Evolutionary conservation across 208 protist species (phyloP), one percentile per base, ranked within the genome.

Genomic region (Trypanosoma theileri): DNA sequence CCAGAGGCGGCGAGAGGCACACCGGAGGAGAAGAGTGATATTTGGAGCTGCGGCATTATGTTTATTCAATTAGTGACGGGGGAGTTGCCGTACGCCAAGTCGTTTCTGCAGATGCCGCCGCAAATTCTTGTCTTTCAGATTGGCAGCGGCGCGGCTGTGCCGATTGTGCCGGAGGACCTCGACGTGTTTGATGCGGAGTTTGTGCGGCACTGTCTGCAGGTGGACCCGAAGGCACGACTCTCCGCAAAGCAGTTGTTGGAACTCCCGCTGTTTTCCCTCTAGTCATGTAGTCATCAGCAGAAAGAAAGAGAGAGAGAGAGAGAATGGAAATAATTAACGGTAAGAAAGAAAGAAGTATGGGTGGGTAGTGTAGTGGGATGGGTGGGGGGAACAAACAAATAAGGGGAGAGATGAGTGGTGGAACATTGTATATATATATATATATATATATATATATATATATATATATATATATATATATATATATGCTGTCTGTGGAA

Each of bases 11-110:
- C 86, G 19, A 75, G 81, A 10, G 92, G 92, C 42, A 80, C 60
- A 26, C 76, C 92, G 2, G 85, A 77, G 54, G 81, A 82, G 65
- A 76, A 82, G 46, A 94, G 85, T 28, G 92, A 97, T 66, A 81
- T 97, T 31, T 97, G 89, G 88, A 91, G 86, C 28, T 89, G 89
- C 55, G 92, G 92, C 41, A 88, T 97, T 50, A 90, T 93, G 79
- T 92, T 91, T 54, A 62, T 94, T 51, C 86, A 97, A 78, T 86
- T 95, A 44, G 70, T 95, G 59, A 92, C 82, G 1, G 92, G 92
- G 12, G 61, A 48, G 22, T 67, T 95, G 62, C 89, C 92, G 14
- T 96, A 95, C 72, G n/a, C 86, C 12, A 57, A 72, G 31, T 64
- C 81, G 51, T 73, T 88, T 75, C 75, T 92, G 1, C 22, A 54